Evolutionary conservation across 257 asterid genomes (phyloP).

Genomic region (Capsicum chinense): DNA sequence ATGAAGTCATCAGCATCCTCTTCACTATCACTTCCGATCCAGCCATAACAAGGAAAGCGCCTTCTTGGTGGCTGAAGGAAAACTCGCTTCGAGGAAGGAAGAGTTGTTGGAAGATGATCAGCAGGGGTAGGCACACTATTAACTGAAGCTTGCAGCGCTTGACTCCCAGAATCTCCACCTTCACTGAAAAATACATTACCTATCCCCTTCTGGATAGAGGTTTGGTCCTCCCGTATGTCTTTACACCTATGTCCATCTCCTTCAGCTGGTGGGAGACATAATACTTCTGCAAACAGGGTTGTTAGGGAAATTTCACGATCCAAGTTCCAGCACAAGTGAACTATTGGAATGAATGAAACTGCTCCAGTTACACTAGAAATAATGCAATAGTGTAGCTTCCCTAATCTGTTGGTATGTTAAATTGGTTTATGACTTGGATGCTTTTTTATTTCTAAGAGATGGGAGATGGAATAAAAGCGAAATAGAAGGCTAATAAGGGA

Average conservation of each 20-base stretch:
- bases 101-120: neutral
- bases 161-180: neutral
- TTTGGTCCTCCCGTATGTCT: slow-evolving; percentile 22
- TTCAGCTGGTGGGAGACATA: neutral
- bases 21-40: slow-evolving; percentile 31
- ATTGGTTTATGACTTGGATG: neutral
- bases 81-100: slow-evolving; percentile 28
- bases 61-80: slow-evolving; percentile 28
- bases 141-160: neutral
- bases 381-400: neutral
- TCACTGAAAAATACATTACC: neutral
- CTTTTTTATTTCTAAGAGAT: neutral
- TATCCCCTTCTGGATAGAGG: slow-evolving; percentile 2
- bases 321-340: neutral
- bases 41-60: slow-evolving; percentile 32
- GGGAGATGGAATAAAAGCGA: neutral
- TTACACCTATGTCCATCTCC: slow-evolving; percentile 13
- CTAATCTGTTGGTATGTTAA: neutral
- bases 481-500: neutral
- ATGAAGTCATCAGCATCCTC: slow-evolving; percentile 29
- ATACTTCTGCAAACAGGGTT: slow-evolving; percentile 26
- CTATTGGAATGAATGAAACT: neutral
- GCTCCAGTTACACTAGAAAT: neutral
- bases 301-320: neutral
- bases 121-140: neutral